Evolutionary conservation across 176 grass and related monocot species (phyloP).

Genomic region (Eragrostis nindensis): DNA sequence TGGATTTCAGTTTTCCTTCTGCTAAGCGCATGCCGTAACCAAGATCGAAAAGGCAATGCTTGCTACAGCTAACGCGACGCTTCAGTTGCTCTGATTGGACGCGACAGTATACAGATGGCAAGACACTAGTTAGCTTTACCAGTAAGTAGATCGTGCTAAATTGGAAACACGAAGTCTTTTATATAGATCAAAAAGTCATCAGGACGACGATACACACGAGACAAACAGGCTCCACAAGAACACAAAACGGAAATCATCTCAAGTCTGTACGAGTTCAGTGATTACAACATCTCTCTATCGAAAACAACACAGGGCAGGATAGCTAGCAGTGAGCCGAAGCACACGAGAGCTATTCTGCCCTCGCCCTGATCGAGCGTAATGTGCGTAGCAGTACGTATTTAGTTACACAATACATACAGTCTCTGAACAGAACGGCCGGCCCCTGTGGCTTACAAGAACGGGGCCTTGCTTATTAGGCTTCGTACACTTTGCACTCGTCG

Average conservation of each 20-base stretch:
- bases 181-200: neutral
- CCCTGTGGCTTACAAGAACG: neutral
- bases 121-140: too few relatives aligned
- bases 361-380: neutral
- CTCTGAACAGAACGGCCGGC: neutral
- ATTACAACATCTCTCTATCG: neutral
- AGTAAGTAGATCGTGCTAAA: too few relatives aligned
- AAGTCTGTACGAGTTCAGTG: neutral
- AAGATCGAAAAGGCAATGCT: too few relatives aligned
- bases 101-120: too few relatives aligned
- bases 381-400: neutral
- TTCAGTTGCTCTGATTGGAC: too few relatives aligned
- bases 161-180: neutral
- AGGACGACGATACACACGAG: neutral
- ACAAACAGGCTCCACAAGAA: neutral
- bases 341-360: neutral
- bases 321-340: neutral
- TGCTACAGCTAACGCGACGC: too few relatives aligned
- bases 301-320: neutral
- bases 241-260: too few relatives aligned
- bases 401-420: neutral
- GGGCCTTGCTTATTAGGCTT: conserved; percentile 30
- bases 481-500: conserved; percentile 95
- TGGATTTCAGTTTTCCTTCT: too few relatives aligned
- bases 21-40: too few relatives aligned